Conservation (phyloP, 345 rosid species). For the Abelmoschus esculentus region DNA sequence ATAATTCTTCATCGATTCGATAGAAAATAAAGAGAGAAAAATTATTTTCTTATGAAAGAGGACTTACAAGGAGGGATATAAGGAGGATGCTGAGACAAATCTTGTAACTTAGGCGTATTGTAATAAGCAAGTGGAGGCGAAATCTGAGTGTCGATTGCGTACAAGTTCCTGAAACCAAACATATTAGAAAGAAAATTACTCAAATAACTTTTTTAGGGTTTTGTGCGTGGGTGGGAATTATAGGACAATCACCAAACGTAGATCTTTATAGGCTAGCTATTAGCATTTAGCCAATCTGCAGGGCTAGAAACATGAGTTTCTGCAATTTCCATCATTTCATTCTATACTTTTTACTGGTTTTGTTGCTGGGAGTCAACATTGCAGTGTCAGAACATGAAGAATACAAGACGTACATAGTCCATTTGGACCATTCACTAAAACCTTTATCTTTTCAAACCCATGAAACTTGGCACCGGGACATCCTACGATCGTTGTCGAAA, state of each 20-base stretch:
- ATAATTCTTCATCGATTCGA: background rate
- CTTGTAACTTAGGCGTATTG: conserved; percentile 34
- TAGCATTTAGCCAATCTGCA: background rate
- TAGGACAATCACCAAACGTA: background rate
- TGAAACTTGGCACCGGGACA: conserved; percentile 10
- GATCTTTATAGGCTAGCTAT: too few relatives aligned
- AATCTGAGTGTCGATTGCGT: conserved; percentile 42
- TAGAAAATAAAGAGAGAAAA: background rate
- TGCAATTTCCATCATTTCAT: background rate
- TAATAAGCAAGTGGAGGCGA: conserved; percentile 37
- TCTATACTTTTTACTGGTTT: background rate
- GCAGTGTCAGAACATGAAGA: conserved; percentile 5
- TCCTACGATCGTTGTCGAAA: background rate
- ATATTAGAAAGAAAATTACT: background rate
- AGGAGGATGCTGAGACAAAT: conserved; percentile 75
- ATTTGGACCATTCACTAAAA: conserved; percentile 4
- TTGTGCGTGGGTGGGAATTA: background rate
- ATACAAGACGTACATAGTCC: conserved; percentile 10
- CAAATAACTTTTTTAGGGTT: conserved; percentile 2
- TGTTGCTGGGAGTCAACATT: background rate
- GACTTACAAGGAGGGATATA: conserved; percentile 69
- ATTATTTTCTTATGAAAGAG: background rate
- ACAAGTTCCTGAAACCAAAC: conserved; percentile 32
- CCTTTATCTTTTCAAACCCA: conserved; percentile 4
- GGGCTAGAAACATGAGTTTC: conserved; percentile 1